These are phyloP conservation scores for Candida silvatica DNA, from an alignment of 805 yeast genomes.

Conservation along the genomic window DNA sequence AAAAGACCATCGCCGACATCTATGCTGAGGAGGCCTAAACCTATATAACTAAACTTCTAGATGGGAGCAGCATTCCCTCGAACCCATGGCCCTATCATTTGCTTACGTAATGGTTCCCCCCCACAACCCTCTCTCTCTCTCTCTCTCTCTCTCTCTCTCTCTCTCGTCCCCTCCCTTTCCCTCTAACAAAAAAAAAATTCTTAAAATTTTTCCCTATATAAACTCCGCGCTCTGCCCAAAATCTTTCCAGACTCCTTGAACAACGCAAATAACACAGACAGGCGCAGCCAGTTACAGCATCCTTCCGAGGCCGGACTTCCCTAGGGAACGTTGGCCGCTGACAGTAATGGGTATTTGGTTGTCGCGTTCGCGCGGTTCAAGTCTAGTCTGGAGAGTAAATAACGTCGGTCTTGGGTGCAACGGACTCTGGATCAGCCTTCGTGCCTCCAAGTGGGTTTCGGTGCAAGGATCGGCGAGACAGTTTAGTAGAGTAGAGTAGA, in stretches of 20 bases:
- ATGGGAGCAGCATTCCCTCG: too few species aligned
- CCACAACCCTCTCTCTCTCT: too few species aligned
- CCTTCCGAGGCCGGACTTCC: slow-evolving; percentile 47
- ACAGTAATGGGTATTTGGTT: slow-evolving; percentile 37
- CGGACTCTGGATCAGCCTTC: slow-evolving; percentile 54
- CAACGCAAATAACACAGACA: slow-evolving; percentile 48
- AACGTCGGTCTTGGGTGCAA: slow-evolving; percentile 56
- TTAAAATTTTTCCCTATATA: not conserved
- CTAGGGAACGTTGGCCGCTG: slow-evolving; percentile 48
- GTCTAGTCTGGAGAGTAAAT: slow-evolving; percentile 43
- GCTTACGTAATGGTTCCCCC: too few species aligned
- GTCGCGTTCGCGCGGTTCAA: slow-evolving; percentile 26
- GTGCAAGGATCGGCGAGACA: slow-evolving; percentile 55
- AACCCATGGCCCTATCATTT: too few species aligned
- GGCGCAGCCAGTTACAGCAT: slow-evolving; percentile 39
- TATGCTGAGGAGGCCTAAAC: not conserved
- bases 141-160: too few species aligned
- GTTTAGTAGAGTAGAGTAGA: slow-evolving; percentile 6
- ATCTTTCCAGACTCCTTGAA: slow-evolving; percentile 10
- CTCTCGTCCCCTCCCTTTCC: too few species aligned
- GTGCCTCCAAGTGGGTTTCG: slow-evolving; percentile 57
- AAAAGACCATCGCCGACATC: not conserved
- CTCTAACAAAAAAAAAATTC: not conserved
- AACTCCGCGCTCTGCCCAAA: not conserved
- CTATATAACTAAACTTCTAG: too few species aligned